A percentile compares a stretch with the other conserved stretches of the same genome.
These are phyloP conservation scores for Mortierella sp. DNA, from an alignment of 371 early-diverging fungal species.

Conservation along the genomic window DNA sequence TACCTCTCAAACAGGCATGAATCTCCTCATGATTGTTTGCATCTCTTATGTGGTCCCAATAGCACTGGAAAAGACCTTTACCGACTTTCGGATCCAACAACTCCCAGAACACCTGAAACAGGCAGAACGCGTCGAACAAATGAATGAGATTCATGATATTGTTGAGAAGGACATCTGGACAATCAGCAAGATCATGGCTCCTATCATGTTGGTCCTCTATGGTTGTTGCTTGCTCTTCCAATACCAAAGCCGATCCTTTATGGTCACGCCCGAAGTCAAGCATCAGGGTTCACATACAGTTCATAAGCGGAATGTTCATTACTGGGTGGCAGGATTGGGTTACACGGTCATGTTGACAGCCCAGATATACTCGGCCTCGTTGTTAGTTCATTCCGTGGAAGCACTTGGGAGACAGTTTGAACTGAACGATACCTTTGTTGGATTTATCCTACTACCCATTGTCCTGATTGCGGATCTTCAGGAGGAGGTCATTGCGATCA, in stretches of 20 bases:
- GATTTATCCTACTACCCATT: conserved; percentile 87
- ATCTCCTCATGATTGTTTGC: conserved; percentile 63
- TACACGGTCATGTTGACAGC: conserved; percentile 68
- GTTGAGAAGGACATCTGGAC: conserved; percentile 59
- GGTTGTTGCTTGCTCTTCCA: conserved; percentile 81
- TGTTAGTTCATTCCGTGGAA: conserved; percentile 84
- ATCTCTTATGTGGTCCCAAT: conserved; percentile 82
- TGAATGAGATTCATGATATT: conserved; percentile 11
- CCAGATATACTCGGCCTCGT: conserved; percentile 74
- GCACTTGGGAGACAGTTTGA: conserved; percentile 71
- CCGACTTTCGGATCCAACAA: conserved; percentile 11
- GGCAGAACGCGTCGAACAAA: not conserved
- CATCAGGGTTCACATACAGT: conserved; percentile 67
- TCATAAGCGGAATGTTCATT: conserved; percentile 60
- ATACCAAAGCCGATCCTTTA: conserved; percentile 20
- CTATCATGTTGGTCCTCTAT: conserved; percentile 80
- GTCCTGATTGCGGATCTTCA: conserved; percentile 61
- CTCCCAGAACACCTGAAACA: not conserved
- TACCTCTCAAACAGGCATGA: conserved; percentile 39
- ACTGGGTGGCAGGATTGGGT: conserved; percentile 66
- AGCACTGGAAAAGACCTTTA: conserved; percentile 68
- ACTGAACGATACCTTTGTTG: conserved; percentile 85
- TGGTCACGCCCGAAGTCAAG: conserved; percentile 73
- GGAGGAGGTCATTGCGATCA: conserved; percentile 45
- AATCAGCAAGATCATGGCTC: conserved; percentile 76